Base-by-base conservation (phyloP, 306 rosid species). In the Castanopsis chinensis region DNA sequence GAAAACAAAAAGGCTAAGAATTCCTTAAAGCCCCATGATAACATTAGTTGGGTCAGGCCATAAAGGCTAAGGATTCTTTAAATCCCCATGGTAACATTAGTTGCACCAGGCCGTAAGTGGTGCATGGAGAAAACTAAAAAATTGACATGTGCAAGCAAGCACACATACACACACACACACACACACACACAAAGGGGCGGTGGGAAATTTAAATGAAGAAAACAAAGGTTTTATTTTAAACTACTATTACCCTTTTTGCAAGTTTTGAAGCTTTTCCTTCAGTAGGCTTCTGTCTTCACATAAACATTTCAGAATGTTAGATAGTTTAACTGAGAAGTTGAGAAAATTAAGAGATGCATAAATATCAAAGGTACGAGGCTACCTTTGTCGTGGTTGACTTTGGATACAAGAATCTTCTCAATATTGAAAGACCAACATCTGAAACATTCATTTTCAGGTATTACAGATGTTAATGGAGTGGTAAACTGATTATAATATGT, bases 391-490 rank as follows among this genome's bases (percentile, higher is more conserved):
- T 17, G 28, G 72, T 73, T 73, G 94, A 84, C 37, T 86, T 89
- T 2, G 99, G 94, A 84, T 85, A 52, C 90, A 95, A 86, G 85
- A 95, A 95, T 86, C 99, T 93, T 89, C 96, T 89, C 79, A 95
- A 75, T 82, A 95, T 69, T 41, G 98, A 90, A 64, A 93, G 97
- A 52, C 99, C 99, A 72, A 91, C 93, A 89, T 90, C 98, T 95
- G 97, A 88, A 84, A 89, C 54, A 63, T 67, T 49, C 73, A 90
- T 49, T 75, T 79, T 60, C 45, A 72, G 76, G 10, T 77, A 87
- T 76, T 35, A 83, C 52, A 64, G 25, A 55, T 27, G 5, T 21
- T 35, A 11, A 7, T 53, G 73, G 49, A 60, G 57, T 52, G 3
- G 52, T 83, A 33, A 41, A 57, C 3, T 27, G 15, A 70, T 37